phyloP scores from a whole-genome alignment of 148 eudicot genomes.

The Oxyria digyna region DNA sequence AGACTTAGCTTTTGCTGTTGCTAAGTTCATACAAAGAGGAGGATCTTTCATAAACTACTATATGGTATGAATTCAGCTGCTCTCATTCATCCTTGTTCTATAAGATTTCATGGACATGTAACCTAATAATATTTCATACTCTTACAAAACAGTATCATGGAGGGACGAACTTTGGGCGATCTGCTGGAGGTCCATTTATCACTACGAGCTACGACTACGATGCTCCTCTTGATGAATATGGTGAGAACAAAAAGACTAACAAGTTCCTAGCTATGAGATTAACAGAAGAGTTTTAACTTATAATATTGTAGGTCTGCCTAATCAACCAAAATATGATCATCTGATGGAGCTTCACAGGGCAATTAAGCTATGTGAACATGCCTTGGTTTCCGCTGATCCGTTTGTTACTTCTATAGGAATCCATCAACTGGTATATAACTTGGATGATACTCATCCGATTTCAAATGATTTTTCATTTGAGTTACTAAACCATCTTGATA shows the following conservation, averaged over 20 bases:
- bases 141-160: slow-evolving; percentile 63
- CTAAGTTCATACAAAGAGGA: slow-evolving; percentile 67
- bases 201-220: slow-evolving; percentile 93
- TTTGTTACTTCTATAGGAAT: slow-evolving; percentile 34
- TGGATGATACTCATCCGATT: neutral
- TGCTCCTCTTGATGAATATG: slow-evolving; percentile 93
- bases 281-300: neutral
- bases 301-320: slow-evolving; percentile 24
- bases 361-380: slow-evolving; percentile 39
- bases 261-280: too few relatives aligned
- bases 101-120: neutral
- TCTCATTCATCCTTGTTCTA: neutral
- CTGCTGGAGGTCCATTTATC: slow-evolving; percentile 90
- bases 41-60: slow-evolving; percentile 87
- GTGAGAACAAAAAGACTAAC: slow-evolving; percentile 19
- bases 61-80: slow-evolving; percentile 43
- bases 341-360: slow-evolving; percentile 36
- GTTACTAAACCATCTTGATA: neutral
- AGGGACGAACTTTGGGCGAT: slow-evolving; percentile 89
- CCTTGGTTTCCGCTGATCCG: slow-evolving; percentile 40
- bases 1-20: slow-evolving; percentile 90
- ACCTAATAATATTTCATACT: neutral
- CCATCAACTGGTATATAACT: slow-evolving; percentile 31
- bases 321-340: slow-evolving; percentile 54
- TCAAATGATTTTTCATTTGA: neutral